Base-by-base conservation (phyloP, 768 basidiomycete species). In the Phaeotremella fagi region DNA sequence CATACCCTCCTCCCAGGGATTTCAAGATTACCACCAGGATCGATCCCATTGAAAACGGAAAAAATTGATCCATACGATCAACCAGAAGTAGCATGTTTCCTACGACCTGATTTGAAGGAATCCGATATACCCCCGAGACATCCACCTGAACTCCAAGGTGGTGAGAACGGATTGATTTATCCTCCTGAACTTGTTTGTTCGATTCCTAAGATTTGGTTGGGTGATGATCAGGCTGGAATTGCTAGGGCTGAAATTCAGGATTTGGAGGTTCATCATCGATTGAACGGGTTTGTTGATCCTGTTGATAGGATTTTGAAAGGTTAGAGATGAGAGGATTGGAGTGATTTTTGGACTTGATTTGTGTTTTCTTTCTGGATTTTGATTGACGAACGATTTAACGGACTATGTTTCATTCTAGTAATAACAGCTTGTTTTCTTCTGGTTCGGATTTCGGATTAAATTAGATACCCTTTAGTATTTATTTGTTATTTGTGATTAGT, bases 141-240 rank as follows among this genome's bases (percentile, higher is more conserved):
- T 31, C 18, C 45, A 48, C 6, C 26, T 80, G 59, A 79, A 86
- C 2, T 85, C 16, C 85, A 9, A 79, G 7, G 38, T 11, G 38
- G 38, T 12, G 38, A 41, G 38, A 20, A 20, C 12, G 83, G 83
- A 15, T 82, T 89, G 50, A 75, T 90, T 33, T 90, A 89, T 66
- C 86, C 88, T 3, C 86, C 87, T 1, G 87, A 87, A 71, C 78
- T 89, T 35, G 80, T 87, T 57, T 85, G 86, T 12, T 86, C 87
- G 16, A 77, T 80, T 18, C 87, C 87, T 1, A 82, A 85, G 54
- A 86, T 90, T 46, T 89, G 88, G 88, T 78, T 89, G n/a, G 86
- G 86, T 0, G 84, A 86, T 70, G 87, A 88, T 69, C 31, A 48
- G 11, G 82, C 83, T 15, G 85, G 85, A 22, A 82, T 88, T 15